Percentiles rank a stretch among this genome's conserved stretches.
These are phyloP conservation scores for Peltaster fructicola DNA, from an alignment of 2,329 filamentous ascomycete species.

Conservation along the genomic window DNA sequence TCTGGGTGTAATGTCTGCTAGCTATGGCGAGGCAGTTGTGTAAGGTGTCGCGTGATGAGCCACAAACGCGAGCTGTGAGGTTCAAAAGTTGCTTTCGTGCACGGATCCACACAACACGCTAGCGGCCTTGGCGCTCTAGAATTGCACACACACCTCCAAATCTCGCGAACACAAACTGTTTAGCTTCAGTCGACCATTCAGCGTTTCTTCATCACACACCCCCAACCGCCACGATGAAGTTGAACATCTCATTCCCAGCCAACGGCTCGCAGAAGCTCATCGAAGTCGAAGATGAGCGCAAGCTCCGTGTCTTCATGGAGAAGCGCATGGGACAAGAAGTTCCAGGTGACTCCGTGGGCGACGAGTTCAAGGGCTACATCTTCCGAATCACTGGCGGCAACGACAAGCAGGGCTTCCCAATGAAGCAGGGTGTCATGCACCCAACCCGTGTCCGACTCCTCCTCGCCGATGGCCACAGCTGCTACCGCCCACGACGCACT, in stretches of 20 bases:
- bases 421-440: slow-evolving; percentile 99
- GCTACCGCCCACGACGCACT: slow-evolving; percentile 94
- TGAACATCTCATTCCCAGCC: slow-evolving; percentile 79
- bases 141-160: too few relatives aligned
- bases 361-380: slow-evolving; percentile 99
- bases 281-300: slow-evolving; percentile 98
- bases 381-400: slow-evolving; percentile 99
- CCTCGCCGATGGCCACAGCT: slow-evolving; percentile 90
- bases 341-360: slow-evolving; percentile 81
- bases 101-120: too few relatives aligned
- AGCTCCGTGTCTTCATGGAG: slow-evolving; percentile 97
- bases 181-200: too few relatives aligned
- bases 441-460: slow-evolving; percentile 96
- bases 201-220: slow-evolving; percentile 8
- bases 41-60: too few relatives aligned
- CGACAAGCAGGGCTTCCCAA: slow-evolving; percentile 99
- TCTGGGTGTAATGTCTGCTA: too few relatives aligned
- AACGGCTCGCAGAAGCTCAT: slow-evolving; percentile 99
- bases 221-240: slow-evolving; percentile 46
- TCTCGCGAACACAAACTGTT: too few relatives aligned
- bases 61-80: too few relatives aligned
- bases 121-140: too few relatives aligned
- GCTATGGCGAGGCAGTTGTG: too few relatives aligned
- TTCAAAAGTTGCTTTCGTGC: too few relatives aligned
- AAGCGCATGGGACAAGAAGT: slow-evolving; percentile 93